phyloP scores from a whole-genome alignment of 2,329 filamentous ascomycete species.

The Phialophora chinensis region DNA sequence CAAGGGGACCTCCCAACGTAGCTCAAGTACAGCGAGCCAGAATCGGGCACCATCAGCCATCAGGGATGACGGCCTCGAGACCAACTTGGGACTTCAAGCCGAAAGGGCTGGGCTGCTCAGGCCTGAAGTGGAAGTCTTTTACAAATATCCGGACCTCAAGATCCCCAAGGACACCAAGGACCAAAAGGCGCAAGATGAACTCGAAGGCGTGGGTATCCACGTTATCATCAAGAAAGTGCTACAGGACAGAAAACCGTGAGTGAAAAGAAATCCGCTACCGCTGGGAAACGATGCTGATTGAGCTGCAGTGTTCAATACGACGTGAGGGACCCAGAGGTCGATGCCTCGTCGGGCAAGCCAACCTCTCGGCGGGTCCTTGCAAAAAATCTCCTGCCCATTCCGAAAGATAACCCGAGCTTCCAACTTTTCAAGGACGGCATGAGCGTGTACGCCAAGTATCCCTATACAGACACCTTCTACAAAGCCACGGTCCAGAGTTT shows the following conservation, averaged over 20 bases:
- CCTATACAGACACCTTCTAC: slow-evolving; percentile 84
- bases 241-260: slow-evolving; percentile 73
- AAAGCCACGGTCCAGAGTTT: slow-evolving; percentile 75
- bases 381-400: slow-evolving; percentile 77
- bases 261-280: slow-evolving; percentile 19
- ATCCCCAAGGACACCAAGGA: slow-evolving; percentile 45
- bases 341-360: slow-evolving; percentile 34
- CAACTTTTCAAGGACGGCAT: slow-evolving; percentile 70
- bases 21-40: slow-evolving; percentile 42
- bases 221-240: slow-evolving; percentile 77
- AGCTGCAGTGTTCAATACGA: slow-evolving; percentile 34
- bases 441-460: slow-evolving; percentile 78
- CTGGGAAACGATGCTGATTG: slow-evolving; percentile 22
- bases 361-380: slow-evolving; percentile 68
- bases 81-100: slow-evolving; percentile 50
- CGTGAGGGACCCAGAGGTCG: slow-evolving; percentile 37
- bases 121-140: slow-evolving; percentile 58
- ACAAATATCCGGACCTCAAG: slow-evolving; percentile 50
- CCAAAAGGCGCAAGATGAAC: slow-evolving; percentile 54
- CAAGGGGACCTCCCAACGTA: slow-evolving; percentile 50
- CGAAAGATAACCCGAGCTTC: slow-evolving; percentile 63
- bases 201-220: slow-evolving; percentile 66
- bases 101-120: slow-evolving; percentile 53
- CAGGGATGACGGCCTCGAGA: slow-evolving; percentile 52
- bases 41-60: slow-evolving; percentile 42